These are phyloP conservation scores for Tilletiopsis washingtonensis DNA, from an alignment of 1,284 basidiomycete species.

Conservation along the genomic window DNA sequence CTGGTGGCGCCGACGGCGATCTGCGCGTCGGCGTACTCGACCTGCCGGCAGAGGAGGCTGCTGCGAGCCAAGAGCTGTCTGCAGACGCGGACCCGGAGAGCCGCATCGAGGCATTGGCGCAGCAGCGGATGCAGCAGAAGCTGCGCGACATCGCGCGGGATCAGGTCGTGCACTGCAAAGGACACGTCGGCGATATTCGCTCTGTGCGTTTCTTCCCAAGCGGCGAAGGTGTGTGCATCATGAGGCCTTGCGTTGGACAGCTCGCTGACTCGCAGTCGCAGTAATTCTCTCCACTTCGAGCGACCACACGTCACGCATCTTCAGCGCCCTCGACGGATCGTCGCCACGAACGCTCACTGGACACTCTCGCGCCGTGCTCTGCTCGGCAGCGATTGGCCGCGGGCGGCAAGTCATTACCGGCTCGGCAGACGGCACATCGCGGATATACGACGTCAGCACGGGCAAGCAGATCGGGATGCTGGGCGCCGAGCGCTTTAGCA, in stretches of 20 bases:
- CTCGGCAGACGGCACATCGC: constrained; percentile 61
- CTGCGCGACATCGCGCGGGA: neutral
- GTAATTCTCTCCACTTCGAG: constrained; percentile 58
- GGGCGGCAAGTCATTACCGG: constrained; percentile 59
- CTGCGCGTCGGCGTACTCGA: constrained; percentile 10
- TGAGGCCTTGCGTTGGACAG: constrained; percentile 5
- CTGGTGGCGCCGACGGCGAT: constrained; percentile 13
- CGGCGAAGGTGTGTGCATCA: constrained; percentile 15
- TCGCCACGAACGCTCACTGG: constrained; percentile 60
- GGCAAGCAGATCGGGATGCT: constrained; percentile 49
- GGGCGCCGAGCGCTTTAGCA: constrained; percentile 45
- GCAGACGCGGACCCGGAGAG: constrained; percentile 9
- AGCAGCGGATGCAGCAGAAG: constrained; percentile 11
- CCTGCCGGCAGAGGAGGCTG: neutral
- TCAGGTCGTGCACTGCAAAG: constrained; percentile 18
- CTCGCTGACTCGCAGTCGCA: constrained; percentile 42
- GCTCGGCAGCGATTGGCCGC: constrained; percentile 58
- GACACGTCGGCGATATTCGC: constrained; percentile 34
- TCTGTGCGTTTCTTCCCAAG: constrained; percentile 37
- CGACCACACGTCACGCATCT: constrained; percentile 59
- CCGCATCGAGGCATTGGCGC: constrained; percentile 17
- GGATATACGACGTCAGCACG: constrained; percentile 66
- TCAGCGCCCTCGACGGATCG: constrained; percentile 52
- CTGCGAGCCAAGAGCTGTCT: neutral
- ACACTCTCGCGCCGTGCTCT: constrained; percentile 57